Conservation (phyloP, 495 filamentous ascomycete genomes). For the Aspergillus ostianus region DNA sequence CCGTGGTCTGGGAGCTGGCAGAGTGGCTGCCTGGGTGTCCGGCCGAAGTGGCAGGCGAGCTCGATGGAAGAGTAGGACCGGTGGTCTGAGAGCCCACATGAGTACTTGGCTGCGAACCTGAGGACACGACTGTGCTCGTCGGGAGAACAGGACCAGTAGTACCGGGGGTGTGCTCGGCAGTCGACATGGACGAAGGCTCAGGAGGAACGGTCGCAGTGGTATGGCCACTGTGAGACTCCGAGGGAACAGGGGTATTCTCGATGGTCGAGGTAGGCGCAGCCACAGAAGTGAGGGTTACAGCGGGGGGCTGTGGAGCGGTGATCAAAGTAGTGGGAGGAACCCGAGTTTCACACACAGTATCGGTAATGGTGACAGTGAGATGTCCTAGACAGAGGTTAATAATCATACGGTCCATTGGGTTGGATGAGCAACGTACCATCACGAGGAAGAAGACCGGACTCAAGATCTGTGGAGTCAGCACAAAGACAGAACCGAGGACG, state of each 20-base stretch:
- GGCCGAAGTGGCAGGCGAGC: constrained; percentile 11
- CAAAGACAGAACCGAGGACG: neutral
- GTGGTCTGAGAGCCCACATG: constrained; percentile 6
- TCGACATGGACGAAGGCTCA: neutral
- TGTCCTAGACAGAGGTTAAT: constrained; percentile 5
- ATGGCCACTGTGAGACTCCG: neutral
- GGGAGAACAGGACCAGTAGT: neutral
- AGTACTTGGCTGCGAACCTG: neutral
- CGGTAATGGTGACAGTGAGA: constrained; percentile 23
- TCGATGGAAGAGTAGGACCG: constrained; percentile 5
- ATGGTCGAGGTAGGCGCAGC: neutral
- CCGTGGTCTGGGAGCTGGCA: constrained; percentile 9
- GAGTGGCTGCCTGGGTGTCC: constrained; percentile 3
- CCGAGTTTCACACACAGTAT: constrained; percentile 19
- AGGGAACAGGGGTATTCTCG: neutral
- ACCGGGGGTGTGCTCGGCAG: neutral
- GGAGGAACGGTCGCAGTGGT: neutral
- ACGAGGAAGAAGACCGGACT: neutral
- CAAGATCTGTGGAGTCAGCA: neutral
- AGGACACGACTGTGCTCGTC: neutral
- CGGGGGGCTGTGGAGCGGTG: neutral
- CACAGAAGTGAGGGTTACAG: neutral
- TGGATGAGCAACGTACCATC: neutral
- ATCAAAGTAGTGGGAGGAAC: constrained; percentile 1
- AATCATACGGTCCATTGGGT: constrained; percentile 1